Conservation (phyloP, 2,329 filamentous ascomycete genomes). For the Truncatella angustata region DNA sequence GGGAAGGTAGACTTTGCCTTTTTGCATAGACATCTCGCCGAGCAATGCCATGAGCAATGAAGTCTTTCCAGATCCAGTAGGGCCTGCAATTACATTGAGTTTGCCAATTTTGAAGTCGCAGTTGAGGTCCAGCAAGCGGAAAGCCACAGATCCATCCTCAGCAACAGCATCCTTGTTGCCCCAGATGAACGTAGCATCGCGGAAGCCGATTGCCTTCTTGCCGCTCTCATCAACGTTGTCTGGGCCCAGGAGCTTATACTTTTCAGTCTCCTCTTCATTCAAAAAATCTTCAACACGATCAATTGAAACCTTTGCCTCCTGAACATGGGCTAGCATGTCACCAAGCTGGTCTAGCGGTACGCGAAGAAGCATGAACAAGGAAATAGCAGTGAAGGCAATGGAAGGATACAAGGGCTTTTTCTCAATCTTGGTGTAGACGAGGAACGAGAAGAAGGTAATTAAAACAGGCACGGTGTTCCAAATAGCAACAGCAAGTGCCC, state of each 20-base stretch:
- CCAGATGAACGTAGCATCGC: constrained; percentile 85
- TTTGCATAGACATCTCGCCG: constrained; percentile 88
- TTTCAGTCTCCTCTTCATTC: constrained; percentile 91
- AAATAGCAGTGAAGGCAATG: constrained; percentile 92
- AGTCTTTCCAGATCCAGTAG: constrained; percentile 93
- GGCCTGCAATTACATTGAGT: constrained; percentile 88
- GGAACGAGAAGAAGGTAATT: constrained; percentile 95
- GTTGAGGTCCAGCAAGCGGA: constrained; percentile 80
- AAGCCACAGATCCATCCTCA: constrained; percentile 68
- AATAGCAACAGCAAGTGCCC: constrained; percentile 86
- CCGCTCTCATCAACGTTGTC: constrained; percentile 68
- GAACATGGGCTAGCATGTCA: constrained; percentile 97
- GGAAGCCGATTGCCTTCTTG: constrained; percentile 77
- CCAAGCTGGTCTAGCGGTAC: constrained; percentile 93
- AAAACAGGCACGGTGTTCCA: constrained; percentile 96
- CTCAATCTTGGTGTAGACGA: constrained; percentile 88
- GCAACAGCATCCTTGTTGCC: constrained; percentile 64
- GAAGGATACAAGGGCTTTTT: constrained; percentile 87
- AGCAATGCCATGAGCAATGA: constrained; percentile 93
- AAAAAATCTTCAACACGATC: constrained; percentile 96
- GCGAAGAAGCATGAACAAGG: constrained; percentile 89
- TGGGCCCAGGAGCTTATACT: constrained; percentile 79
- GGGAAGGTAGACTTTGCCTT: constrained; percentile 80
- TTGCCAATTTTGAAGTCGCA: constrained; percentile 81
- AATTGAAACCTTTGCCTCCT: constrained; percentile 95